Percentiles rank a stretch among this genome's conserved stretches.
Conservation (phyloP, 257 asterid species). For the Salvia miltiorrhiza region DNA sequence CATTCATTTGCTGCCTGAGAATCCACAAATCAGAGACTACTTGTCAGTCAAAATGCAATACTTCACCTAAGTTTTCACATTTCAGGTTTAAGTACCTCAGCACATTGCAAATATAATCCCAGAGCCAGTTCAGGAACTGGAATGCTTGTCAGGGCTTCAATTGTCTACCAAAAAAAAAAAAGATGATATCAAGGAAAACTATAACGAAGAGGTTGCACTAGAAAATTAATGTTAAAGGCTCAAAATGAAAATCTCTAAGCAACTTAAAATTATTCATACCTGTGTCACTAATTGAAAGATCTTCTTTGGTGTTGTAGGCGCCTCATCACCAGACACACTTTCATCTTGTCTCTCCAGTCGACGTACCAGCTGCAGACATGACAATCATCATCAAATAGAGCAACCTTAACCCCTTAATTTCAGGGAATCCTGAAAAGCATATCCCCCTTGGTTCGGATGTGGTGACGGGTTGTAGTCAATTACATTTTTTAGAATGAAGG, state of each 20-base stretch:
- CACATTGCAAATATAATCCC: constrained; percentile 84
- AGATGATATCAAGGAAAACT: constrained; percentile 14
- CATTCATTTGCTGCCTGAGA: constrained; percentile 94
- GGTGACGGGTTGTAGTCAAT: neutral
- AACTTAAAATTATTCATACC: constrained; percentile 37
- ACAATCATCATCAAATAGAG: constrained; percentile 11
- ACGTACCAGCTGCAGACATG: constrained; percentile 71
- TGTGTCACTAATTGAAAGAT: constrained; percentile 78
- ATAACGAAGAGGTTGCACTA: neutral
- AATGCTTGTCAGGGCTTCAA: constrained; percentile 75
- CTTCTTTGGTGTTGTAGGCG: constrained; percentile 72
- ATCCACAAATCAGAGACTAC: constrained; percentile 28
- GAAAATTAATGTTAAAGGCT: constrained; percentile 1
- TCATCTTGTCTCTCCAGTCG: constrained; percentile 69
- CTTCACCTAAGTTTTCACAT: constrained; percentile 2
- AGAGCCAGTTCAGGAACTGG: constrained; percentile 92
- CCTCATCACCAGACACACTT: constrained; percentile 60
- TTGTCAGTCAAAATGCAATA: constrained; percentile 19
- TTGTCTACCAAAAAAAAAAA: constrained; percentile 59
- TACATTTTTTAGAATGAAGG: neutral
- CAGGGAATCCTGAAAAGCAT: neutral
- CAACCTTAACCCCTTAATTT: constrained; percentile 12
- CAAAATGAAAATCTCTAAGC: constrained; percentile 2
- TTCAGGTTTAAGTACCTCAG: constrained; percentile 64
- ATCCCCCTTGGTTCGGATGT: neutral